phyloP scores from a whole-genome alignment of 371 early-diverging fungal genomes.

The Mortierella sp. region DNA sequence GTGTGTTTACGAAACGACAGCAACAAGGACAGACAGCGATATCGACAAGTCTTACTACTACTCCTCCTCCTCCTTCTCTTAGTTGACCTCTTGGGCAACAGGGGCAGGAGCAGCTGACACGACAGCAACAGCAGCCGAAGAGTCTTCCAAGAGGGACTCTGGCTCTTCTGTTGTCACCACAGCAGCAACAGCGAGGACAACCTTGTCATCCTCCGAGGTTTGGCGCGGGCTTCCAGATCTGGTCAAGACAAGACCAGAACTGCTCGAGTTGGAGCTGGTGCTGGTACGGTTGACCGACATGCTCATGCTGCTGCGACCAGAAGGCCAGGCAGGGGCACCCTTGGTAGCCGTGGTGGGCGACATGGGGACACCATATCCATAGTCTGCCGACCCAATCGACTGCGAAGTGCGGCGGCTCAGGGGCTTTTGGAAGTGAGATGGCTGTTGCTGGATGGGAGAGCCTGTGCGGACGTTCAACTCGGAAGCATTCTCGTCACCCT shows the following conservation, averaged over 20 bases:
- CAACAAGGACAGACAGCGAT: neutral
- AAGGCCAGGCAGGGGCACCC: slow-evolving; percentile 38
- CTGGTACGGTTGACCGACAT: slow-evolving; percentile 39
- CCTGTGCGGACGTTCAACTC: slow-evolving; percentile 20
- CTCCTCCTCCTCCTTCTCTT: neutral
- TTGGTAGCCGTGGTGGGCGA: slow-evolving; percentile 21
- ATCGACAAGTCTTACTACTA: neutral
- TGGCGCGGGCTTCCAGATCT: slow-evolving; percentile 21
- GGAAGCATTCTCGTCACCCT: slow-evolving; percentile 28
- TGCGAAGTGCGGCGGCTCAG: slow-evolving; percentile 26
- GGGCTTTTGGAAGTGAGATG: slow-evolving; percentile 11
- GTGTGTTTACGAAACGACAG: slow-evolving; percentile 3
- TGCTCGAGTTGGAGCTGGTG: slow-evolving; percentile 37
- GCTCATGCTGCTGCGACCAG: slow-evolving; percentile 46
- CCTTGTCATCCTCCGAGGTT: slow-evolving; percentile 14
- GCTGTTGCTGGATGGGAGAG: slow-evolving; percentile 23
- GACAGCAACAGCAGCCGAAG: neutral
- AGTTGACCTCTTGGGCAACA: neutral
- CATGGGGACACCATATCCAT: slow-evolving; percentile 20
- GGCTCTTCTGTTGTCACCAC: slow-evolving; percentile 17
- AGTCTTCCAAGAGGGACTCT: slow-evolving; percentile 6
- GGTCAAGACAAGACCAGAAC: slow-evolving; percentile 10
- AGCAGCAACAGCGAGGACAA: neutral
- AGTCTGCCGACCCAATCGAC: slow-evolving; percentile 17
- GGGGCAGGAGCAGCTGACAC: neutral